Evolutionary conservation across 2,329 filamentous ascomycete genomes (phyloP), one percentile per base, ranked within the genome.

Genomic region (Pestalotiopsis sp.): DNA sequence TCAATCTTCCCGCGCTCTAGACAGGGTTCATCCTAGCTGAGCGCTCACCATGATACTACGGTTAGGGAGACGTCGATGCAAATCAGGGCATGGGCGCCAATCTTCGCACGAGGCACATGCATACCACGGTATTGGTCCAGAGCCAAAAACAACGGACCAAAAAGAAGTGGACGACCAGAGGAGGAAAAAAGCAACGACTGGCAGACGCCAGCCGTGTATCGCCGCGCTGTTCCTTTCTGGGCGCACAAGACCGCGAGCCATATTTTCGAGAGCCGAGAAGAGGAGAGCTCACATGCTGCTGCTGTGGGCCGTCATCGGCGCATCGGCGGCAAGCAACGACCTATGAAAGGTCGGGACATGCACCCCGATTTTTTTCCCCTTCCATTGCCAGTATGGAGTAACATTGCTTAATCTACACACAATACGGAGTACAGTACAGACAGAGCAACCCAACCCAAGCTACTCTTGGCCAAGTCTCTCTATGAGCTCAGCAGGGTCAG

Each of bases 281-380:
- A 20, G 31, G 23, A 60, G 31, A 60, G 57, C 23, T 27, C 57
- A 52, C 45, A 52, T 56, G 25, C 27, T 20, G 14, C 49, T 66
- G 23, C 64, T 66, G 57, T 61, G 57, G 66, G 58, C 71, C 69
- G 71, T 72, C 60, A 65, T 70, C 66, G 69, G 66, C 70, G 68
- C 70, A 71, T 74, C 75, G 78, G 80, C 80, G 80, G 79, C 76
- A 81, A 82, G 72, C 78, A 75, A 72, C 73, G 75, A 75, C 70
- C 75, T 75, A 73, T 81, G 79, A 82, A 81, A 82, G 80, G 80
- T 76, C 75, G 72, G 74, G 71, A 70, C 31, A 41, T 7, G 66
- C 59, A 64, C 65, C 68, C 59, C 62, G 67, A 64, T 67, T 66
- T 75, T 75, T 74, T 71, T 68, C 20, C 72, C 72, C 73, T 71